Evolutionary conservation across 768 basidiomycete genomes (phyloP), one percentile per base, ranked within the genome.

Genomic region (Mycena indigotica): DNA sequence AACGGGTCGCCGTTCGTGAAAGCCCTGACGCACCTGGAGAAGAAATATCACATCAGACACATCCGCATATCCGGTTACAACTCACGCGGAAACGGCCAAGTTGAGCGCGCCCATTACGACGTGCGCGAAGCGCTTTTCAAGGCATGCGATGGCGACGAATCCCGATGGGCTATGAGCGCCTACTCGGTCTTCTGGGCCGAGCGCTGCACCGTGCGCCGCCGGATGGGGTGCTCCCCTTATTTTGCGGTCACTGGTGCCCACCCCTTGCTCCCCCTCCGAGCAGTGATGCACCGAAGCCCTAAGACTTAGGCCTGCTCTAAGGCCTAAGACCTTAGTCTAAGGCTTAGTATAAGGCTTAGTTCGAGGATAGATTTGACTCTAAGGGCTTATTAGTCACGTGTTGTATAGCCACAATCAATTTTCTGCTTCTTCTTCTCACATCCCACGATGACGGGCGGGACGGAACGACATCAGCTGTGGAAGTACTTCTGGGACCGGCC

Each of bases 151-250:
- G 69, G 73, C 1, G 67, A 74, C 26, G 50, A 68, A 29, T 32
- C 60, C 0, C 68, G 67, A 26, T 80, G 78, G 77, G 62, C 66
- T 0, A 19, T 8, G 0, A 24, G 63, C 1, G 57, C 53, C 1
- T 55, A 67, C 15, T 62, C 56, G 1, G 58, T 72, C 1, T 70
- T 79, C 23, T 77, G 75, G 75, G 66, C 77, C 0, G 73, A 80
- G 3, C 58, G 69, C 0, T 61, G 76, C 3, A 75, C 75, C 0
- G 57, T 67, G 0, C 60, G 67, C 0, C 58, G 66, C 2, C 39
- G 63, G 0, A 69, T 69, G 16, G 74, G n/a, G n/a, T n/a, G n/a
- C n/a, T n/a, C n/a, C n/a, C n/a, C n/a, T n/a, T n/a, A n/a, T n/a
- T n/a, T n/a, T 45, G 62, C 66, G 5, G 61, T 63, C 0, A 69